phyloP scores from a whole-genome alignment of 208 protist species.

The Tritrichomonas foetus region DNA sequence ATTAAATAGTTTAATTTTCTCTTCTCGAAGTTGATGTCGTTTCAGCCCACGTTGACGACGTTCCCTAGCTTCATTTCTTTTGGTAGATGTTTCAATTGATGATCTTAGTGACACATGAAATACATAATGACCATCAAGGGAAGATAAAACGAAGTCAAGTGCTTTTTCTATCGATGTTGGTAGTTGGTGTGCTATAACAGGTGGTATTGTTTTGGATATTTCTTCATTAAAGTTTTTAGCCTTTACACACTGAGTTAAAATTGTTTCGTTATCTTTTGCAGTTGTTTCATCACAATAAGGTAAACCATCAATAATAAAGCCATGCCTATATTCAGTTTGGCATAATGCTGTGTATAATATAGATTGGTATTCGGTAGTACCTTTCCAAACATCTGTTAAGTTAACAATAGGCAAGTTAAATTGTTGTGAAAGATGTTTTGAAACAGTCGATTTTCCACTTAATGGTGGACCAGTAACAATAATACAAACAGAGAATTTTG shows the following conservation, averaged over 20 bases:
- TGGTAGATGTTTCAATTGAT: not conserved
- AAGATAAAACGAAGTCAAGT: not conserved
- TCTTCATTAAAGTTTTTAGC: not conserved
- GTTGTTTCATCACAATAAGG: not conserved
- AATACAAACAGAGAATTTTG: not conserved
- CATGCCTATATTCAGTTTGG: not conserved
- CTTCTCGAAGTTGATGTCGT: not conserved
- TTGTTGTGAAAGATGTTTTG: not conserved
- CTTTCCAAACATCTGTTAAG: not conserved
- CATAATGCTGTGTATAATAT: not conserved
- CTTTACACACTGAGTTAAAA: not conserved
- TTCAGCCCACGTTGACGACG: not conserved
- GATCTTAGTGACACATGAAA: not conserved
- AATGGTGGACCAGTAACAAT: not conserved
- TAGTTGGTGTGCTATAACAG: not conserved
- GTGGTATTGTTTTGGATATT: not conserved
- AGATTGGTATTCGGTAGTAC: not conserved
- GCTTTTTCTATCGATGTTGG: not conserved
- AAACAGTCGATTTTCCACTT: not conserved
- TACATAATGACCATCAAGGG: not conserved
- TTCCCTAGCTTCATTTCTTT: not conserved
- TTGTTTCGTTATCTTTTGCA: not conserved
- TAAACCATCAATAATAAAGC: slow-evolving; percentile 7
- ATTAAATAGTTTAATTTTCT: not conserved
- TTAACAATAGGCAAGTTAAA: not conserved